phyloP scores from a whole-genome alignment of 192 early-diverging fungal species.

The Paraglomus brasilianum region DNA sequence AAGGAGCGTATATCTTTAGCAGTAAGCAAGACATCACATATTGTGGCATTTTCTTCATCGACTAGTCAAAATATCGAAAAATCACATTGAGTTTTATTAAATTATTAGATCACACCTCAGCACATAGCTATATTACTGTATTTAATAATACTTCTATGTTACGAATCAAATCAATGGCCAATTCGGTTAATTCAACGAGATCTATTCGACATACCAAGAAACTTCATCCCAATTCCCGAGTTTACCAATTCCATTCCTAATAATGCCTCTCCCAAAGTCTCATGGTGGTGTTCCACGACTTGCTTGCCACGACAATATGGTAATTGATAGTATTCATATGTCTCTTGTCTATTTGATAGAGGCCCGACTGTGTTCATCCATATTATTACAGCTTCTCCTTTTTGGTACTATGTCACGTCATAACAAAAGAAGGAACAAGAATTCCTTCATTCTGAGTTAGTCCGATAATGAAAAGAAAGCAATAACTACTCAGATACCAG shows the following conservation, averaged over 20 bases:
- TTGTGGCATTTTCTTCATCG: constrained; percentile 34
- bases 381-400: constrained; percentile 65
- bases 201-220: constrained; percentile 46
- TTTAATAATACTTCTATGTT: too few species aligned
- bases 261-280: constrained; percentile 76
- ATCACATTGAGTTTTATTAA: not conserved
- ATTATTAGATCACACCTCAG: not conserved
- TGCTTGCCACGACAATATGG: constrained; percentile 68
- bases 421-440: not conserved
- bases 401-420: constrained; percentile 49
- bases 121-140: not conserved
- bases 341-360: constrained; percentile 68
- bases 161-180: not conserved
- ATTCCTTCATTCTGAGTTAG: not conserved
- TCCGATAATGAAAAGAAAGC: not conserved
- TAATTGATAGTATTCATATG: constrained; percentile 70
- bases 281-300: constrained; percentile 69
- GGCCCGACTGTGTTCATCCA: constrained; percentile 71
- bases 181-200: not conserved
- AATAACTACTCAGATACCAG: not conserved
- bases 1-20: constrained; percentile 54
- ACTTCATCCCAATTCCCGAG: constrained; percentile 69
- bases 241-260: constrained; percentile 74
- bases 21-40: constrained; percentile 52
- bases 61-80: constrained; percentile 24